These are phyloP conservation scores for Chaetomiaceae sp. DNA, from an alignment of 2,329 filamentous ascomycete genomes.

Conservation along the genomic window DNA sequence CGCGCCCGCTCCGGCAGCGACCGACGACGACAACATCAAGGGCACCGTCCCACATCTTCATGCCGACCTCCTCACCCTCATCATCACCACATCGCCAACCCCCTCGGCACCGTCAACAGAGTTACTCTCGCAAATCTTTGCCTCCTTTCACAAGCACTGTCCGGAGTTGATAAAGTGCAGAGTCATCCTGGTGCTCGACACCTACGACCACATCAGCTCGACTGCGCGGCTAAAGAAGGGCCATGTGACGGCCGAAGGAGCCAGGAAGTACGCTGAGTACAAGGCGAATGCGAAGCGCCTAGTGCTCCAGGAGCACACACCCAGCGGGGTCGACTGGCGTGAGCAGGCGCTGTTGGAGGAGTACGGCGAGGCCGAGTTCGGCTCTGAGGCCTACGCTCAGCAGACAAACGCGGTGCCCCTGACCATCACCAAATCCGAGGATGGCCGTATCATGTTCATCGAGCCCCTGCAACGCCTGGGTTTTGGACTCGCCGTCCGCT, in stretches of 20 bases:
- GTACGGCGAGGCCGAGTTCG: slow-evolving; percentile 43
- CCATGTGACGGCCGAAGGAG: slow-evolving; percentile 44
- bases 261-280: slow-evolving; percentile 39
- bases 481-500: slow-evolving; percentile 50
- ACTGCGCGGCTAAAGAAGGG: slow-evolving; percentile 48
- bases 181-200: slow-evolving; percentile 49
- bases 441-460: slow-evolving; percentile 42
- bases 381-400: slow-evolving; percentile 32
- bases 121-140: slow-evolving; percentile 43
- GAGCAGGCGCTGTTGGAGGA: slow-evolving; percentile 14
- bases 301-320: slow-evolving; percentile 31
- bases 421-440: slow-evolving; percentile 31
- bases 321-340: background rate
- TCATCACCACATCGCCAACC: slow-evolving; percentile 52
- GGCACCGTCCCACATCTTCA: no score
- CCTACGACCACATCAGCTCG: slow-evolving; percentile 43
- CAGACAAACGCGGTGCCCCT: slow-evolving; percentile 36
- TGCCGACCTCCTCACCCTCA: slow-evolving; percentile 35
- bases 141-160: slow-evolving; percentile 43
- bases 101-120: slow-evolving; percentile 50
- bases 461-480: slow-evolving; percentile 44
- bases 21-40: background rate
- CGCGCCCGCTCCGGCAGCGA: background rate
- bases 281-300: slow-evolving; percentile 44
- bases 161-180: slow-evolving; percentile 37